phyloP scores from a whole-genome alignment of 371 early-diverging fungal genomes.

The Vairimorpha ceranae region DNA sequence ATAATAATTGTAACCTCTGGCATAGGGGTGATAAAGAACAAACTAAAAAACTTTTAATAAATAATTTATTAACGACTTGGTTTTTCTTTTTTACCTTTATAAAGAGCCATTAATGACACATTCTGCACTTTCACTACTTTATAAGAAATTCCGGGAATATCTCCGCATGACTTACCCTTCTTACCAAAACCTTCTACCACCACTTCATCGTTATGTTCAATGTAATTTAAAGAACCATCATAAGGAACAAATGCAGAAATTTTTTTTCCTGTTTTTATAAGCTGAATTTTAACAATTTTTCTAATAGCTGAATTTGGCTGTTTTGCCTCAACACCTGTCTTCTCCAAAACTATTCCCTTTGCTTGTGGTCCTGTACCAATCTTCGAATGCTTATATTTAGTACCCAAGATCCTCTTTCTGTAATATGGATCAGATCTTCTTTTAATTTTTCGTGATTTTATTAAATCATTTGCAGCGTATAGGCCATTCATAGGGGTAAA shows the following conservation, averaged over 20 bases:
- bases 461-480: constrained; percentile 93
- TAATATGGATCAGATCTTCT: constrained; percentile 96
- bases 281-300: constrained; percentile 99
- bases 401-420: constrained; percentile 92
- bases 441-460: constrained; percentile 83
- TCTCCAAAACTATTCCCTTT: constrained; percentile 99
- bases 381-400: constrained; percentile 86
- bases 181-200: constrained; percentile 63
- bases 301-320: constrained; percentile 99
- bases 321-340: constrained; percentile 99
- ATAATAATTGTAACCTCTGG: constrained; percentile 51
- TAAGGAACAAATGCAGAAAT: constrained; percentile 99
- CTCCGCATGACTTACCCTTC: constrained; percentile 82
- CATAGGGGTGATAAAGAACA: constrained; percentile 34
- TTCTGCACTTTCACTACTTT: constrained; percentile 99
- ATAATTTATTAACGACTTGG: constrained; percentile 76
- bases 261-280: constrained; percentile 99
- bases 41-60: neutral
- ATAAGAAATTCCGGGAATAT: constrained; percentile 99
- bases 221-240: constrained; percentile 96
- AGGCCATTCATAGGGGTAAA: constrained; percentile 69
- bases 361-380: constrained; percentile 98
- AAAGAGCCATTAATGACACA: constrained; percentile 93
- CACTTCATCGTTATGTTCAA: constrained; percentile 77
- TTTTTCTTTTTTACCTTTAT: constrained; percentile 99